Percentiles rank a stretch among this genome's conserved stretches.
phyloP scores from a whole-genome alignment of 768 basidiomycete species.

The Leucosporidium scottii region DNA sequence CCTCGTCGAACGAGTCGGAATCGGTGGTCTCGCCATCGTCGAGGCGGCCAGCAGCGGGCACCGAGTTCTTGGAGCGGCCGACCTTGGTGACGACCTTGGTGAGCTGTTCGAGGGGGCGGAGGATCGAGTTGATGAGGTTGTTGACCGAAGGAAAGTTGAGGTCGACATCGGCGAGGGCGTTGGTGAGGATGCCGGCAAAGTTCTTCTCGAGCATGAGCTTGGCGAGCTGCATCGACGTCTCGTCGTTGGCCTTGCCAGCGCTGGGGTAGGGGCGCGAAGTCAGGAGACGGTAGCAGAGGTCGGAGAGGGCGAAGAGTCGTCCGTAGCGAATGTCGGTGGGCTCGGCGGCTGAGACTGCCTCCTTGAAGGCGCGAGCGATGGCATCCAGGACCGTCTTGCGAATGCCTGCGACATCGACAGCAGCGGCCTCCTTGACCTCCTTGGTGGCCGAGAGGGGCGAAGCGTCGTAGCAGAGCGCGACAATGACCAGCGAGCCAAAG shows the following conservation, averaged over 20 bases:
- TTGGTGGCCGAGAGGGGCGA: constrained; percentile 49
- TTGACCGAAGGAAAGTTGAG: constrained; percentile 90
- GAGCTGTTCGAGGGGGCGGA: constrained; percentile 80
- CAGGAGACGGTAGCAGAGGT: constrained; percentile 79
- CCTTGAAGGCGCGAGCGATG: constrained; percentile 77
- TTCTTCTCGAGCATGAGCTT: constrained; percentile 99
- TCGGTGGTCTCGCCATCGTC: constrained; percentile 40
- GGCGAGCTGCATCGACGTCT: constrained; percentile 85
- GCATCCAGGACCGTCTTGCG: constrained; percentile 87
- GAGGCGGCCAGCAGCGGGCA: constrained; percentile 35
- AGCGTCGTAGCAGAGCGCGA: constrained; percentile 79
- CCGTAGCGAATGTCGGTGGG: constrained; percentile 68
- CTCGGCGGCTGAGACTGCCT: constrained; percentile 53
- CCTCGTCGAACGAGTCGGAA: constrained; percentile 53
- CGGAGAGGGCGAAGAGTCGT: constrained; percentile 73
- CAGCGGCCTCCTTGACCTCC: constrained; percentile 53
- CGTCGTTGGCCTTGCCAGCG: constrained; percentile 47
- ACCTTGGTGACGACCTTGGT: constrained; percentile 98
- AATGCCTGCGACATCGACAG: constrained; percentile 69
- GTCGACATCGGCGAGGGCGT: constrained; percentile 82
- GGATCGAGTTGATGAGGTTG: constrained; percentile 72
- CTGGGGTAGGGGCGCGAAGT: constrained; percentile 57
- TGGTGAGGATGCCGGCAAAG: constrained; percentile 81
- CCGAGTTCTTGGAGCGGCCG: constrained; percentile 55
- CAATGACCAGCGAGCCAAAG: constrained; percentile 62